Base-by-base conservation (phyloP, 176 grass and related monocot species). In the Musa troglodytarum region DNA sequence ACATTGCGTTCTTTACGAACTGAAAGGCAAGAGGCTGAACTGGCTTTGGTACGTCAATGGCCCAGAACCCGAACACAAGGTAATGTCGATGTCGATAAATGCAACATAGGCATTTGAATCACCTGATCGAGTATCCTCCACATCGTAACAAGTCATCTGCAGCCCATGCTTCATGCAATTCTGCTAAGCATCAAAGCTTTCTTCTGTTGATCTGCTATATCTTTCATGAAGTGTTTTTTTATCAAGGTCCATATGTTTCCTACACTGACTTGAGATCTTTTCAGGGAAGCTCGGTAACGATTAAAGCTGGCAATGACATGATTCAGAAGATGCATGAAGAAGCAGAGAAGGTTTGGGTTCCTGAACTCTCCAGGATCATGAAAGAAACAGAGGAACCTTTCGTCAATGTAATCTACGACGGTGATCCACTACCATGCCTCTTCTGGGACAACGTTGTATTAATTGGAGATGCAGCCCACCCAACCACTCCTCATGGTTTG, bases 21-120 rank as follows among this genome's bases (percentile, higher is more conserved):
- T 98, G 81, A 84, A 80, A 19, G 58, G 85, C 24, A 87, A 82
- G 29, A 85, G 84, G 68, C 84, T 93, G 43, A 98, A 91, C 81
- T 98, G 90, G 95, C 78, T 98, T 55, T 94, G 95, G 90, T 98
- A 98, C 76, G 87, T 91, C 56, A 91, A 93, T 64, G 75, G 77
- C 23, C 84, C 88, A 0, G 95, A 98, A 43, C 90, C 88, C 24
- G 57, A 84, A 73, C 83, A 85, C 14, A 82, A 74, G 88, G 95
- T 93, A 86, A 81, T 43, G 21, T 61, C 1, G 8, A 19, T 61
- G 21, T 20, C 8, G 19, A 61, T 0, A 57, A 16, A 19, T 4
- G 13, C 15, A 59, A 59, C 9, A 8, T n/a, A 8, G 57, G 15
- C 4, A n/a, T 59, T 59, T 17, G 7, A 2, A n/a, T n/a, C n/a